Conservation (phyloP, 768 basidiomycete genomes). For the Boletus pseudopeckii region DNA sequence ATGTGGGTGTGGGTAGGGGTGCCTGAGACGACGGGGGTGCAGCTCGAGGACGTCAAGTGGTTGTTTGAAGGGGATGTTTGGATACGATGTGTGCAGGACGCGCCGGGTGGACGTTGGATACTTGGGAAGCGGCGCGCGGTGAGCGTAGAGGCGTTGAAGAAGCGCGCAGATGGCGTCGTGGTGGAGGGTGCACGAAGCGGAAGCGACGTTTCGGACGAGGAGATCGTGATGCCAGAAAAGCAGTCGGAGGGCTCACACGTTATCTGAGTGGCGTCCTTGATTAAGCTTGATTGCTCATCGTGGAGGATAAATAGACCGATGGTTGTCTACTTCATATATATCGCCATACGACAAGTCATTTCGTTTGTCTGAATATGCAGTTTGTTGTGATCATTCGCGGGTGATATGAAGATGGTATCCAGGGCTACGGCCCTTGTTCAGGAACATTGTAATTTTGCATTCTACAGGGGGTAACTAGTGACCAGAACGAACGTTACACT, state of each 20-base stretch:
- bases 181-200: not conserved
- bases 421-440: conserved; percentile 2
- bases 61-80: conserved; percentile 33
- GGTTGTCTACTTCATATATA: not conserved
- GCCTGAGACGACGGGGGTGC: conserved; percentile 39
- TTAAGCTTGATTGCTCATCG: not conserved
- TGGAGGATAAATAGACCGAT: not conserved
- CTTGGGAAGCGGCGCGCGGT: conserved; percentile 21
- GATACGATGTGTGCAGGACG: conserved; percentile 30
- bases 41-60: conserved; percentile 37
- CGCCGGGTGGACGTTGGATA: conserved; percentile 32
- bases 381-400: not conserved
- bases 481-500: conserved; percentile 10
- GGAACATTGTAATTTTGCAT: not conserved
- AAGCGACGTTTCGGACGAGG: conserved; percentile 1
- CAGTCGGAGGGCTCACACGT: not conserved
- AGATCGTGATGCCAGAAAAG: not conserved
- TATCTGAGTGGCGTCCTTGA: not conserved
- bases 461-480: not conserved
- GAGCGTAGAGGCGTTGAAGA: conserved; percentile 28
- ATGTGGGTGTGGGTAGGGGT: conserved; percentile 35
- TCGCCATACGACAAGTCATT: no score
- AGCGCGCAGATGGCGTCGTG: not conserved
- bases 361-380: not conserved
- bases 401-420: conserved; percentile 3